Conservation (phyloP, 257 asterid genomes). For the Plantago elongata region DNA sequence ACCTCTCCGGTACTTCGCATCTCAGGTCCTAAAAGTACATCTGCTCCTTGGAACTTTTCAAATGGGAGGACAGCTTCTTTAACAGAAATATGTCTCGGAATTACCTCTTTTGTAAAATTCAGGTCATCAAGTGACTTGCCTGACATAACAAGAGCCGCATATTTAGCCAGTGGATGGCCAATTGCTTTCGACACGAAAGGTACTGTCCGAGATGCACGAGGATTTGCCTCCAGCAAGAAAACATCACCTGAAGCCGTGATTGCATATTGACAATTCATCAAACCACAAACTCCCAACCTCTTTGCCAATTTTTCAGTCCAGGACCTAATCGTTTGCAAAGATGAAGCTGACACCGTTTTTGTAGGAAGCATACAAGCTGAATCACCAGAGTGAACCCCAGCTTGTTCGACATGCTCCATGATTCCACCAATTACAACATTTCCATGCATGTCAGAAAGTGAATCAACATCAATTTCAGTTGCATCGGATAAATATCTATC, state of each 20-base stretch:
- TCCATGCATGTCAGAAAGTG: slow-evolving; percentile 73
- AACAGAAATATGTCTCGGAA: slow-evolving; percentile 78
- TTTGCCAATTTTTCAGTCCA: slow-evolving; percentile 89
- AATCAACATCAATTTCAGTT: slow-evolving; percentile 80
- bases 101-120: slow-evolving; percentile 70
- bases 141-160: slow-evolving; percentile 94
- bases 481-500: slow-evolving; percentile 90
- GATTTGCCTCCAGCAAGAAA: slow-evolving; percentile 91
- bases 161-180: slow-evolving; percentile 92
- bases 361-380: slow-evolving; percentile 98
- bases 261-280: slow-evolving; percentile 96
- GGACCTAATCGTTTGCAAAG: slow-evolving; percentile 69
- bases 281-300: slow-evolving; percentile 73
- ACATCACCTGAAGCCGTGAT: slow-evolving; percentile 79
- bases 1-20: slow-evolving; percentile 99
- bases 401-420: slow-evolving; percentile 99
- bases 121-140: slow-evolving; percentile 76
- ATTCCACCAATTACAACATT: slow-evolving; percentile 97
- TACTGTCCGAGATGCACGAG: slow-evolving; percentile 92
- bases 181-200: slow-evolving; percentile 97
- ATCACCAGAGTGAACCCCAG: slow-evolving; percentile 96
- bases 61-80: slow-evolving; percentile 97
- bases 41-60: slow-evolving; percentile 95
- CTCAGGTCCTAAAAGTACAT: slow-evolving; percentile 89
- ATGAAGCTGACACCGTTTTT: slow-evolving; percentile 54